Base-by-base conservation (phyloP, 2,329 filamentous ascomycete genomes). In the Ophioceras dolichostomum region DNA sequence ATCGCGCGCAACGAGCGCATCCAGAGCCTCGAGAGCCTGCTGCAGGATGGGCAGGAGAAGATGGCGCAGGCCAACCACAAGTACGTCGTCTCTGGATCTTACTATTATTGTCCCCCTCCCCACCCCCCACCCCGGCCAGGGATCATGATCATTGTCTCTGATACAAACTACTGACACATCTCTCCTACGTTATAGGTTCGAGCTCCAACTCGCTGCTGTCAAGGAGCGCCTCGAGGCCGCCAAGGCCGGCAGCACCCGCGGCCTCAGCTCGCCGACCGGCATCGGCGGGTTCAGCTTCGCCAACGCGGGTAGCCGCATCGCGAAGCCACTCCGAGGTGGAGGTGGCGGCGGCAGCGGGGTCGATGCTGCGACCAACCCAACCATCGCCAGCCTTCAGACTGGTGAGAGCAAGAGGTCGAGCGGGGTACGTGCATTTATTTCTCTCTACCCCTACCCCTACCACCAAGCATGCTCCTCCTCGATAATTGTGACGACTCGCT, bases 31-130 rank as follows among this genome's bases (percentile, higher is more conserved):
- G 91, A 98, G 65, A 81, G 75, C 53, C 66, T 98, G 53, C 71
- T 98, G 50, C 87, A 94, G 59, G 91, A 98, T 59, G 94, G 86
- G 55, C 91, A 98, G 65, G 91, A 98, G 69, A 98, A 98, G 67
- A 74, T 98, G 57, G 94, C 89, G 22, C 83, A 89, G 43, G 88
- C 91, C 29, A 98, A 95, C 60, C 89, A 96, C 65, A 83, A 93
- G 91, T 95, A 79, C 51, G 79, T 71, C 39, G 9, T 18, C 17
- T n/a, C 16, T 13, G 17, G 10, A 33, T 3, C 29, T 7, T 10
- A 30, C 14, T 17, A 5, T 18, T 5, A 22, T 19, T 19, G 19
- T 33, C 19, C 34, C 24, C 17, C 5, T 22, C 38, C 13, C 39
- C 41, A 24, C 35, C 43, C 37, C 26, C 39, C 39, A 27, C 26